These are phyloP conservation scores for Pythium coloratum DNA, from an alignment of 352 stramenopile genomes.

Conservation along the genomic window DNA sequence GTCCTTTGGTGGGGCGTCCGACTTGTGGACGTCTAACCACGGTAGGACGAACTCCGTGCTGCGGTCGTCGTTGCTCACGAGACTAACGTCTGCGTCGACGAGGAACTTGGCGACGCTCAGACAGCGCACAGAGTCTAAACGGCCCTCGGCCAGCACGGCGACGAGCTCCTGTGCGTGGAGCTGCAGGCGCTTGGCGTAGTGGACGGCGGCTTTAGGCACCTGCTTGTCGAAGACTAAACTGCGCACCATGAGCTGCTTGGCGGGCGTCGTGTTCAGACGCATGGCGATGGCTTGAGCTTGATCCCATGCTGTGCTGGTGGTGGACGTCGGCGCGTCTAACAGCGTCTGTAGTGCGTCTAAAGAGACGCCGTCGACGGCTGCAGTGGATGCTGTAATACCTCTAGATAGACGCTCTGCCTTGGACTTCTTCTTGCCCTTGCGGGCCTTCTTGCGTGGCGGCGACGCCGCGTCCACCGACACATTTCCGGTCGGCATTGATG, in stretches of 20 bases:
- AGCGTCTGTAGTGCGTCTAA: slow-evolving; percentile 28
- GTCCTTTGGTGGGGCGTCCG: neutral
- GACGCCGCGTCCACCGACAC: neutral
- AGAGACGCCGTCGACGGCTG: neutral
- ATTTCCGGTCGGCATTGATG: neutral
- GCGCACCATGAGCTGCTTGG: slow-evolving; percentile 39
- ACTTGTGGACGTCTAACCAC: slow-evolving; percentile 39
- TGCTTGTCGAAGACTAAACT: slow-evolving; percentile 39
- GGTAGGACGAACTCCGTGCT: slow-evolving; percentile 56
- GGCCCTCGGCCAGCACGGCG: slow-evolving; percentile 15
- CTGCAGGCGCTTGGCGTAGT: slow-evolving; percentile 65
- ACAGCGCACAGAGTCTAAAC: slow-evolving; percentile 9
- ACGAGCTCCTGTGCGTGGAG: slow-evolving; percentile 37
- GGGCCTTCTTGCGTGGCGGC: slow-evolving; percentile 27
- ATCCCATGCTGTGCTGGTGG: slow-evolving; percentile 59
- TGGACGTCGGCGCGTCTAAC: slow-evolving; percentile 24
- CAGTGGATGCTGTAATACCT: neutral
- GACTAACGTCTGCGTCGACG: slow-evolving; percentile 38
- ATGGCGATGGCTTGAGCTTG: slow-evolving; percentile 53
- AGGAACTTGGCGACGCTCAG: slow-evolving; percentile 59
- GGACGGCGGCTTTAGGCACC: slow-evolving; percentile 51
- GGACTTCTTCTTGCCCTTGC: slow-evolving; percentile 37
- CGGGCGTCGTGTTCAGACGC: slow-evolving; percentile 36
- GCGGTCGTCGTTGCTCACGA: slow-evolving; percentile 37
- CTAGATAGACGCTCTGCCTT: slow-evolving; percentile 47